A percentile compares a stretch with the other conserved stretches of the same genome.
phyloP scores from a whole-genome alignment of 345 rosid genomes.

The Acer yangbiense region DNA sequence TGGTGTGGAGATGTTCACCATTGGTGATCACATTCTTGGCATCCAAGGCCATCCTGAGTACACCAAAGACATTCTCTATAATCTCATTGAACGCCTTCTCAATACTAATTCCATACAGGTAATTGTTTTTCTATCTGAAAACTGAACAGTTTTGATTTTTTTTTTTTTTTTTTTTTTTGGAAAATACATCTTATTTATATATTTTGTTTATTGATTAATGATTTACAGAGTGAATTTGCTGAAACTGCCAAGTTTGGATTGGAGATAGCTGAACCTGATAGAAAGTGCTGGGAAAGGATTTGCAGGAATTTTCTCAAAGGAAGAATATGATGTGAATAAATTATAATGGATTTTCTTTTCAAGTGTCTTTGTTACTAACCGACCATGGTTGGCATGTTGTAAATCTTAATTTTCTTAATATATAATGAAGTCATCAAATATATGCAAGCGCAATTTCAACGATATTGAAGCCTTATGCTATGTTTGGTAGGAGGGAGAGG shows the following conservation, averaged over 20 bases:
- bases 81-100: conserved; percentile 79
- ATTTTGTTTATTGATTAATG: not conserved
- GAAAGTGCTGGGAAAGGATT: conserved; percentile 54
- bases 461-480: too few species aligned
- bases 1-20: conserved; percentile 67
- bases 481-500: too few species aligned
- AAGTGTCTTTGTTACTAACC: not conserved
- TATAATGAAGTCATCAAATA: not conserved
- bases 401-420: not conserved
- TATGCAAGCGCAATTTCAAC: too few species aligned
- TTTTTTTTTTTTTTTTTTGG: too few species aligned
- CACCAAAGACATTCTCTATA: conserved; percentile 70
- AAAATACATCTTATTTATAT: too few species aligned
- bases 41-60: conserved; percentile 97
- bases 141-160: too few species aligned
- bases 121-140: not conserved
- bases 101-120: conserved; percentile 55
- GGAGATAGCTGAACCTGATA: conserved; percentile 56
- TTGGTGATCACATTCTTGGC: conserved; percentile 71
- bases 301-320: conserved; percentile 65
- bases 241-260: conserved; percentile 45
- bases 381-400: too few species aligned
- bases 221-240: conserved; percentile 48
- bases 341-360: not conserved
- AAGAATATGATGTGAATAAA: not conserved